Evolutionary conservation across 495 filamentous ascomycete species (phyloP).

Genomic region (Amniculicola lignicola): DNA sequence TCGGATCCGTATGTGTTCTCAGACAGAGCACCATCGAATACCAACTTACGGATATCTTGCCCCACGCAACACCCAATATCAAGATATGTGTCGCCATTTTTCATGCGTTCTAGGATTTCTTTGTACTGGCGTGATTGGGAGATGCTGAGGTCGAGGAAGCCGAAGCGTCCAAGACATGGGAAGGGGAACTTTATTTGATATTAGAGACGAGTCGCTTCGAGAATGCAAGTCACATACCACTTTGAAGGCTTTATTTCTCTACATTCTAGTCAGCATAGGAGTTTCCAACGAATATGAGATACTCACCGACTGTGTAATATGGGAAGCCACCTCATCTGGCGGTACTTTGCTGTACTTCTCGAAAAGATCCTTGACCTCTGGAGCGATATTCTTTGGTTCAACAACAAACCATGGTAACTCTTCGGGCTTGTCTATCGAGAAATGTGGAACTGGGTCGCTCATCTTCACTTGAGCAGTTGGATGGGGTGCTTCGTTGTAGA

Average conservation of each 20-base stretch:
- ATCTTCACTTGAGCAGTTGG: no score
- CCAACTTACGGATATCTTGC: constrained; percentile 31
- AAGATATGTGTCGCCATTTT: constrained; percentile 25
- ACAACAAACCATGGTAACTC: constrained; percentile 10
- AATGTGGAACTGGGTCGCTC: no score
- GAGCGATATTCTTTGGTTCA: constrained; percentile 6
- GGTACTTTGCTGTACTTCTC: constrained; percentile 27
- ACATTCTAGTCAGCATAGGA: neutral
- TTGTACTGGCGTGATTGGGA: constrained; percentile 10
- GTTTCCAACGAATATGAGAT: neutral
- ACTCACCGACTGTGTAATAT: constrained; percentile 22
- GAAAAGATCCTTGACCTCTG: constrained; percentile 12
- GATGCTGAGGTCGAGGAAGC: constrained; percentile 21
- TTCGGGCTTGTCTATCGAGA: constrained; percentile 1
- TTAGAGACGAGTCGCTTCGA: neutral
- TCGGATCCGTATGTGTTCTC: constrained; percentile 34
- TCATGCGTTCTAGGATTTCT: constrained; percentile 23
- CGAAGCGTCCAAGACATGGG: constrained; percentile 27
- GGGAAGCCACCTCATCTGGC: constrained; percentile 13
- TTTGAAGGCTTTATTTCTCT: constrained; percentile 27
- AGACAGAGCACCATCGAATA: constrained; percentile 27
- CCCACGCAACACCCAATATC: constrained; percentile 32
- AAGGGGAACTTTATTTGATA: constrained; percentile 20
- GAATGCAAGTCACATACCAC: constrained; percentile 3
- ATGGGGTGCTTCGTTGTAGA: no score